Base-by-base conservation (phyloP, 805 yeast species). In the Candida anglica region DNA sequence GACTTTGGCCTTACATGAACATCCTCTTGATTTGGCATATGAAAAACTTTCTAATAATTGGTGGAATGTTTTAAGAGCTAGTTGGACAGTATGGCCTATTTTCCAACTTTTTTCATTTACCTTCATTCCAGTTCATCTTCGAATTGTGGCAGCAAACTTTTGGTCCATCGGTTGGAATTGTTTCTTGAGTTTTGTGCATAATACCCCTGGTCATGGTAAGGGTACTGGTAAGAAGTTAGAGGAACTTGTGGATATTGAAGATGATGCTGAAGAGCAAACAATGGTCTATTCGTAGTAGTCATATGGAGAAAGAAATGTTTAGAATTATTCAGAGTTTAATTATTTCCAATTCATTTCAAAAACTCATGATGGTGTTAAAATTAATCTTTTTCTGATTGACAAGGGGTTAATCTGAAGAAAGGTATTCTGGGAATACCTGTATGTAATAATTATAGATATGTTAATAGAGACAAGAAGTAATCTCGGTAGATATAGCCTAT, bases 171-270 rank as follows among this genome's bases (percentile, higher is more conserved):
- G 67, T 18, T 66, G 72, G 72, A 65, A 60, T 41, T 58, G 64
- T 27, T 66, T 53, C 47, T 59, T 66, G 50, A 64, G 70, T 43
- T 61, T 52, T 35, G 54, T 63, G 36, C 87, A 84, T 43, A 67
- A 77, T 30, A 60, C 66, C 11, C 47, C 52, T 39, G 60, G 64
- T 7, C 69, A 60, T 33, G 68, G 64, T 18, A 58, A 60, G 39
- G 63, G 61, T 8, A 54, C 61, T 32, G 66, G 65, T n/a, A 46
- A 50, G 32, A 37, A 41, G 22, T 39, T 65, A 27, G 70, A 64
- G 44, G 67, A 62, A 38, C 44, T 64, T 34, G 60, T 63, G 27
- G 69, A 64, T 38, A 51, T 63, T 21, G 68, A 64, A 40, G 60
- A 63, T 23, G 56, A 54, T n/a, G 54, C 50, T 28, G 52, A 57